These are phyloP conservation scores for Pleurotus djamor DNA, from an alignment of 768 basidiomycete species.

Conservation along the genomic window DNA sequence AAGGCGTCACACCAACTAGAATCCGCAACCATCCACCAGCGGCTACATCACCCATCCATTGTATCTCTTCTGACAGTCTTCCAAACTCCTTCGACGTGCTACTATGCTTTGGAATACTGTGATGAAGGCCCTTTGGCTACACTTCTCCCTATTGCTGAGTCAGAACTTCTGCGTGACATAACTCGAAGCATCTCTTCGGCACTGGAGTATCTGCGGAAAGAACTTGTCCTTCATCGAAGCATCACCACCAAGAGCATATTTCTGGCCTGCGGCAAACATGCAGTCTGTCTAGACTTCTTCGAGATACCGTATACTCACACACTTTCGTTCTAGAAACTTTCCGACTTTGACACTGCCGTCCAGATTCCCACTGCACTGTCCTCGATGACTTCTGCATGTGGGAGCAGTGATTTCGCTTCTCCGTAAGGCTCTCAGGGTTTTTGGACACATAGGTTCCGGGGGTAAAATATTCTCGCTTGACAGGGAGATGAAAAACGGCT, in stretches of 20 bases:
- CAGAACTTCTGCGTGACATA: slow-evolving; percentile 30
- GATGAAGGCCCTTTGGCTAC: slow-evolving; percentile 31
- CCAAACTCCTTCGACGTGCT: slow-evolving; percentile 22
- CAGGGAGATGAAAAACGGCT: slow-evolving; percentile 37
- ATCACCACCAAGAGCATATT: slow-evolving; percentile 37
- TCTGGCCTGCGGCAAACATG: slow-evolving; percentile 32
- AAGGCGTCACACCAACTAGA: background rate
- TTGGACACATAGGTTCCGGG: background rate
- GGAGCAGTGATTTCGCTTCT: slow-evolving; percentile 28
- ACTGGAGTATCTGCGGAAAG: slow-evolving; percentile 38
- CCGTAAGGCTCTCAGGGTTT: slow-evolving; percentile 29
- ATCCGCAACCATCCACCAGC: slow-evolving; percentile 30
- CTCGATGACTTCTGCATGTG: slow-evolving; percentile 14
- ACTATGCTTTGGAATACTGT: slow-evolving; percentile 47
- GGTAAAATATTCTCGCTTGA: background rate
- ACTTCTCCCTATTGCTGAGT: slow-evolving; percentile 20
- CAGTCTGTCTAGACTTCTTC: slow-evolving; percentile 27
- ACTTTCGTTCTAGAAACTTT: slow-evolving; percentile 35
- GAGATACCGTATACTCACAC: background rate
- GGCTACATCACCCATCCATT: slow-evolving; percentile 48
- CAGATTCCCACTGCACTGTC: slow-evolving; percentile 20
- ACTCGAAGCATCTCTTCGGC: slow-evolving; percentile 37
- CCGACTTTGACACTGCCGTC: slow-evolving; percentile 35
- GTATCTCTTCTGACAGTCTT: slow-evolving; percentile 43
- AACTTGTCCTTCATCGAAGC: slow-evolving; percentile 40